A percentile compares a stretch with the other conserved stretches of the same genome.
Evolutionary conservation across 805 yeast species (phyloP).

Genomic region (Debaryomyces tyrocola): DNA sequence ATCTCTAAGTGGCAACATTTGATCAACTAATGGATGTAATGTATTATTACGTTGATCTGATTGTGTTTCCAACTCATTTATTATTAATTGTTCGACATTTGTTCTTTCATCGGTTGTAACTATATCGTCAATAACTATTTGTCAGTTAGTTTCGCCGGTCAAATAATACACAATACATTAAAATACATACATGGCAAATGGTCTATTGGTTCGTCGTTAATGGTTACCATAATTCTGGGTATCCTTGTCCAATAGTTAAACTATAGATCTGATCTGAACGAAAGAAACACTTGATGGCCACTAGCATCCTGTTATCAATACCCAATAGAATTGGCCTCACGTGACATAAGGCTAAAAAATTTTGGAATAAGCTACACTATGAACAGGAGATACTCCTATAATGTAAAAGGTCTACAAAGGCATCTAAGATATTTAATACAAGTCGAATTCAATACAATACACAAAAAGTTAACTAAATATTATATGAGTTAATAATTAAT

Average conservation of each 20-base stretch:
- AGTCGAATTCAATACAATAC: slow-evolving; percentile 5
- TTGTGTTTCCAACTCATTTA: slow-evolving; percentile 19
- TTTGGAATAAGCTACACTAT: too few relatives aligned
- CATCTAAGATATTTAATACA: slow-evolving; percentile 1
- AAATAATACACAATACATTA: neutral
- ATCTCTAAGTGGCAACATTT: slow-evolving; percentile 15
- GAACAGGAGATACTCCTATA: too few relatives aligned
- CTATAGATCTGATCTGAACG: too few relatives aligned
- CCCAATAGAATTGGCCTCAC: too few relatives aligned
- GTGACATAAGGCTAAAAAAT: too few relatives aligned
- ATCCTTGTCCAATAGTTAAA: neutral
- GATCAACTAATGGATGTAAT: slow-evolving; percentile 23
- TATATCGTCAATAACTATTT: slow-evolving; percentile 32
- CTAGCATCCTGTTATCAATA: too few relatives aligned
- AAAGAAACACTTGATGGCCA: too few relatives aligned
- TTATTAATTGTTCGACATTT: slow-evolving; percentile 34
- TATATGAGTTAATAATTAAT: slow-evolving; percentile 4
- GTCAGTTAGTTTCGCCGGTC: slow-evolving; percentile 4
- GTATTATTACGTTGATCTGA: slow-evolving; percentile 2
- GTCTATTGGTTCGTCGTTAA: slow-evolving; percentile 36
- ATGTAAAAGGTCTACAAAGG: too few relatives aligned
- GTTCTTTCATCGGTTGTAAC: slow-evolving; percentile 36
- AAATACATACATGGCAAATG: slow-evolving; percentile 41
- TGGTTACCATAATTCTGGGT: slow-evolving; percentile 18
- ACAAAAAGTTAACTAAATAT: slow-evolving; percentile 7